Base-by-base conservation (phyloP, 495 filamentous ascomycete genomes). In the Aspergillus mulundensis region DNA sequence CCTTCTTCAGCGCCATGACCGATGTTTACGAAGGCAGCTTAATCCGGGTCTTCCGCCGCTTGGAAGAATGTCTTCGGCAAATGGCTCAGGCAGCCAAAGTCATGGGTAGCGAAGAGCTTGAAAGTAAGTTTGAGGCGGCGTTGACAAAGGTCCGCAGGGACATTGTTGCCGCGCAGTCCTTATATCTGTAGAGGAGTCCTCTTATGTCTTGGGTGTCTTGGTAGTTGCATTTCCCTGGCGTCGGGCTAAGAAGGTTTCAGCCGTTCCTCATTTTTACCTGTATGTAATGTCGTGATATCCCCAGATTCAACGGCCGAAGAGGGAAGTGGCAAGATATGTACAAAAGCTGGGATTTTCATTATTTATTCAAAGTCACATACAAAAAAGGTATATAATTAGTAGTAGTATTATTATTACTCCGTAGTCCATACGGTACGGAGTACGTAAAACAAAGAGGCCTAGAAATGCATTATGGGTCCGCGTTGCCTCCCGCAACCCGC, bases 31-130 rank as follows among this genome's bases (percentile, higher is more conserved):
- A 98, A 69, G 94, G 94, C 43, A 95, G 87, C 54, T 77, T 98
- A 60, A 97, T 98, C 65, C 89, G 94, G 30, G 84, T 97, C 46
- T 97, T 98, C 82, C 86, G 94, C 46, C 87, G 95, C 19, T 75
- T 98, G 34, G 95, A 98, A 72, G 94, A 98, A 74, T 81, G 96
- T 49, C 76, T 98, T n/a, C 82, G 95, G 59, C 94, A 98, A 71
- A 96, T 97, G 83, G 93, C 88, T n/a, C 88, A 96, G 73, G 94
- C 90, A 39, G 83, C 87, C 59, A 96, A 95, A 73, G 92, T 96
- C 50, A 98, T 98, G 95, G 94, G 94, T 51, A 96, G 86, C 67
- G 88, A 96, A 59, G 94, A 97, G 56, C 78, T 98, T 50, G 85
- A 91, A 69, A 74, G 84, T 63, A 97, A 89, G 67, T 98, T 98